A percentile compares a stretch with the other conserved stretches of the same genome.
Conservation (phyloP, 176 grass and related monocot genomes). For the Avena insularis region DNA sequence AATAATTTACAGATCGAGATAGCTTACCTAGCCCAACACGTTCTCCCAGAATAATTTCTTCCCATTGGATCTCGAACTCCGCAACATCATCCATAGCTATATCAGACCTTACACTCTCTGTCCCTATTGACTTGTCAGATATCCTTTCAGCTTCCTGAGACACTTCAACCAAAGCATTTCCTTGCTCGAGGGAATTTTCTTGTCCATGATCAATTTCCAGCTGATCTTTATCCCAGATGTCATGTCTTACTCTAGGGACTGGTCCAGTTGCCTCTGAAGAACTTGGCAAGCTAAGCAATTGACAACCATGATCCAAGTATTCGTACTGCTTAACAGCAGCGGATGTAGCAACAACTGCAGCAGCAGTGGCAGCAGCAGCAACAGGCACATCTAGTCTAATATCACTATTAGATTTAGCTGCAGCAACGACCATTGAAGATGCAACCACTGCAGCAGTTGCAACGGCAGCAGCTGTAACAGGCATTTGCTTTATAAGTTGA, state of each 20-base stretch:
- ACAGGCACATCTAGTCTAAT: constrained; percentile 82
- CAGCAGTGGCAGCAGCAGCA: constrained; percentile 79
- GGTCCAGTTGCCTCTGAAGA: constrained; percentile 49
- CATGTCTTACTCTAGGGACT: constrained; percentile 45
- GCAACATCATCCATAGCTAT: constrained; percentile 77
- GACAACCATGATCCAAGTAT: constrained; percentile 55
- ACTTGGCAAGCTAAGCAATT: constrained; percentile 58
- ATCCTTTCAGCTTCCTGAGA: constrained; percentile 65
- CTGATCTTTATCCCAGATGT: constrained; percentile 52
- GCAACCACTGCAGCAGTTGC: constrained; percentile 98
- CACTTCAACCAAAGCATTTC: constrained; percentile 51
- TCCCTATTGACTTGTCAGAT: constrained; percentile 84
- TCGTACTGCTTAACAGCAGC: constrained; percentile 82
- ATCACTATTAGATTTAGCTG: constrained; percentile 84
- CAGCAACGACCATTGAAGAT: constrained; percentile 93
- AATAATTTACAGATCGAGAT: constrained; percentile 19
- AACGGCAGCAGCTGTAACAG: constrained; percentile 91
- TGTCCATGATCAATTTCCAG: constrained; percentile 59
- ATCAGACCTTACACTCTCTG: constrained; percentile 88
- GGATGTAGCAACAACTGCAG: constrained; percentile 93
- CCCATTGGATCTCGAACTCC: constrained; percentile 97
- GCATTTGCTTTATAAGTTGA: constrained; percentile 74
- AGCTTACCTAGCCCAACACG: constrained; percentile 94
- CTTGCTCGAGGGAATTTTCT: constrained; percentile 52
- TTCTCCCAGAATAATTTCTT: constrained; percentile 87